These are phyloP conservation scores for Pseudozyma thailandica DNA, from an alignment of 1,284 basidiomycete genomes.

Conservation along the genomic window DNA sequence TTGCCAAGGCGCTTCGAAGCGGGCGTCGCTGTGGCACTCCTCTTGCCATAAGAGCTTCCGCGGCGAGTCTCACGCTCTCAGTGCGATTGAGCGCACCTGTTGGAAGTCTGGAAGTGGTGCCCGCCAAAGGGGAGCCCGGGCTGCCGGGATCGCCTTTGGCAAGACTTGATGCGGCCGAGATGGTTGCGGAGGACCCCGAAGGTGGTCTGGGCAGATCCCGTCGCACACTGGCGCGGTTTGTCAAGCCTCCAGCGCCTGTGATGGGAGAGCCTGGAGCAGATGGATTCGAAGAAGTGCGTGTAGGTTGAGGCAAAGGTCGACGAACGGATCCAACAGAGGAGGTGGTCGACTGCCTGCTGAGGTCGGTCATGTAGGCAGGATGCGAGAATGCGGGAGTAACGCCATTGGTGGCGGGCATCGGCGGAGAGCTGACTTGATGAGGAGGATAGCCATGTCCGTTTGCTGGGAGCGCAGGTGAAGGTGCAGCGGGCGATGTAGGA, in stretches of 20 bases:
- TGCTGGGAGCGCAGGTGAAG: conserved; percentile 1
- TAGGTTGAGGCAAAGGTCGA: conserved; percentile 42
- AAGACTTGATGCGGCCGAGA: conserved; percentile 25
- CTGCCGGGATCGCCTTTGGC: conserved; percentile 17
- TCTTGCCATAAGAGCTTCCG: conserved; percentile 60
- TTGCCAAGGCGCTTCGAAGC: conserved; percentile 36
- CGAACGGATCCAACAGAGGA: conserved; percentile 43
- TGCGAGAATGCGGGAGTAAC: conserved; percentile 3
- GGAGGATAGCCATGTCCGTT: conserved; percentile 15
- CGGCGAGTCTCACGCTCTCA: conserved; percentile 55
- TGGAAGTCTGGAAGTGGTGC: conserved; percentile 28
- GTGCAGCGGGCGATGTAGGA: conserved; percentile 7
- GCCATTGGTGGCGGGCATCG: conserved; percentile 11
- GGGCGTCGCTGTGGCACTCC: conserved; percentile 52
- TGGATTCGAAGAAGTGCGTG: conserved; percentile 41
- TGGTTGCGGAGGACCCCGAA: conserved; percentile 35
- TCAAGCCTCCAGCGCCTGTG: conserved; percentile 9
- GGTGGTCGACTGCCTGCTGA: conserved; percentile 42
- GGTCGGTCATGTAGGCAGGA: conserved; percentile 21
- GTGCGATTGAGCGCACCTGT: conserved; percentile 42
- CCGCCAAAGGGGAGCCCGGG: conserved; percentile 27
- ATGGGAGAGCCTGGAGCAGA: conserved; percentile 37
- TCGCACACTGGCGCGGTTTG: conserved; percentile 34
- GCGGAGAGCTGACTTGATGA: conserved; percentile 17
- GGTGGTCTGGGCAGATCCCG: conserved; percentile 41